A percentile compares a stretch with the other conserved stretches of the same genome.
Evolutionary conservation across 108 stramenopile genomes (phyloP).

Genomic region (Pseudonitzschia multiseries): DNA sequence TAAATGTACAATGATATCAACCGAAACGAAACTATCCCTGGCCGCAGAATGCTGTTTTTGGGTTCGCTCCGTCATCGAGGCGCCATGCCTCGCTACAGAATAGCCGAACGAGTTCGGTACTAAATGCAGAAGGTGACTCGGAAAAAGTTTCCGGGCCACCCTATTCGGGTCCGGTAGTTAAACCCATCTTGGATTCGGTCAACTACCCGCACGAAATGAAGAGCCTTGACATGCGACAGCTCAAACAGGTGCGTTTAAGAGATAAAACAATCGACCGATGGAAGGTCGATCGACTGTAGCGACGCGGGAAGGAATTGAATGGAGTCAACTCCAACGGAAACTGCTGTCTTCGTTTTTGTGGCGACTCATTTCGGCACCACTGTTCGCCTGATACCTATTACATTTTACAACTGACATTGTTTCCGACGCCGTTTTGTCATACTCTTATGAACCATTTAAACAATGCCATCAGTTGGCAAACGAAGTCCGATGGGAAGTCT

Average conservation of each 20-base stretch:
- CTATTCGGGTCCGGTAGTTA: slow-evolving; percentile 80
- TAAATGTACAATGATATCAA: background rate
- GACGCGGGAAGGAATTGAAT: no score
- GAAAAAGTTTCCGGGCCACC: slow-evolving; percentile 56
- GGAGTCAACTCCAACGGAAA: no score
- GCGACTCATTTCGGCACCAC: no score
- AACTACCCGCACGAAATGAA: slow-evolving; percentile 89
- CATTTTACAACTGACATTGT: no score
- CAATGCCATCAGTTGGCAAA: slow-evolving; percentile 64
- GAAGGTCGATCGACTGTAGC: background rate
- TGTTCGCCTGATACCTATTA: no score
- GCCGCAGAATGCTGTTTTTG: background rate
- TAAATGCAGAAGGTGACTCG: slow-evolving; percentile 19
- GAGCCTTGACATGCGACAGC: slow-evolving; percentile 74
- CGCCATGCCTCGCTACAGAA: slow-evolving; percentile 9
- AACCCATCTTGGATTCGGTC: slow-evolving; percentile 90
- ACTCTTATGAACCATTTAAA: background rate
- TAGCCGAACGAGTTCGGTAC: slow-evolving; percentile 4
- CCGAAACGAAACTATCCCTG: background rate
- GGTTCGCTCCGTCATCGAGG: slow-evolving; percentile 13
- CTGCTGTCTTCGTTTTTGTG: background rate
- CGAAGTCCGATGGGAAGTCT: slow-evolving; percentile 92
- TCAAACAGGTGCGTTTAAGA: slow-evolving; percentile 70
- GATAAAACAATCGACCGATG: background rate
- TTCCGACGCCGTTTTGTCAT: background rate